phyloP scores from a whole-genome alignment of 768 basidiomycete genomes.

The Trametes sanguinea region DNA sequence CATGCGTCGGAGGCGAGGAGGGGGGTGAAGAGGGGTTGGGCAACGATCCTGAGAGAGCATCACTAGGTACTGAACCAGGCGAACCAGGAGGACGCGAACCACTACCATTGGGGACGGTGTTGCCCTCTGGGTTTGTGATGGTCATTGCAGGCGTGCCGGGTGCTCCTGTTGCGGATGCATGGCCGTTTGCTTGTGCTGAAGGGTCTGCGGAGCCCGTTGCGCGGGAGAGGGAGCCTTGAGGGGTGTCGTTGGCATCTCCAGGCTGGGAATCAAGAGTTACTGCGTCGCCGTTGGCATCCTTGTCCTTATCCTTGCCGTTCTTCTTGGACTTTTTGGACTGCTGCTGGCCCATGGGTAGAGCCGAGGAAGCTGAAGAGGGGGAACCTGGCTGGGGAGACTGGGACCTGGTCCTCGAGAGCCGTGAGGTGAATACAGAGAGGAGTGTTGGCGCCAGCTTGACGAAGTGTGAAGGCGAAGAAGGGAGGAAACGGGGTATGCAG shows the following conservation, averaged over 20 bases:
- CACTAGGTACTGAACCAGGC: conserved; percentile 35
- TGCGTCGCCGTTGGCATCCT: conserved; percentile 41
- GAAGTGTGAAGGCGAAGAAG: conserved; percentile 12
- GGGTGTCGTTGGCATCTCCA: conserved; percentile 42
- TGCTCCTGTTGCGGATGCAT: conserved; percentile 35
- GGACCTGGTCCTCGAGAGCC: conserved; percentile 70
- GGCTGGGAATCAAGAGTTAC: conserved; percentile 41
- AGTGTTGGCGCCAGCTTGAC: conserved; percentile 81
- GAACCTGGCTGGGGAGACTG: conserved; percentile 70
- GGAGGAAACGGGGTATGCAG: conserved; percentile 13
- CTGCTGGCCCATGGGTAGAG: conserved; percentile 76
- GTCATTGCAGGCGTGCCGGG: conserved; percentile 37
- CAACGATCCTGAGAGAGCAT: conserved; percentile 41
- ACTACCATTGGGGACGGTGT: conserved; percentile 43
- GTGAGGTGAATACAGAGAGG: conserved; percentile 71
- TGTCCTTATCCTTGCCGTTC: conserved; percentile 68
- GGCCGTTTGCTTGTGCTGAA: conserved; percentile 43
- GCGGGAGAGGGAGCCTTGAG: conserved; percentile 49
- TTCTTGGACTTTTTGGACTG: conserved; percentile 82
- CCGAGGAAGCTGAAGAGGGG: conserved; percentile 37
- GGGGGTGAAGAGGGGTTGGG: conserved; percentile 27
- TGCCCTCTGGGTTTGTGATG: conserved; percentile 37
- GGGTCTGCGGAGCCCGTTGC: conserved; percentile 39
- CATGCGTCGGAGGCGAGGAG: conserved; percentile 28
- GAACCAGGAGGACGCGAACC: conserved; percentile 38